These are phyloP conservation scores for Daphne laureola DNA, from an alignment of 441 rosid species.

Conservation along the genomic window DNA sequence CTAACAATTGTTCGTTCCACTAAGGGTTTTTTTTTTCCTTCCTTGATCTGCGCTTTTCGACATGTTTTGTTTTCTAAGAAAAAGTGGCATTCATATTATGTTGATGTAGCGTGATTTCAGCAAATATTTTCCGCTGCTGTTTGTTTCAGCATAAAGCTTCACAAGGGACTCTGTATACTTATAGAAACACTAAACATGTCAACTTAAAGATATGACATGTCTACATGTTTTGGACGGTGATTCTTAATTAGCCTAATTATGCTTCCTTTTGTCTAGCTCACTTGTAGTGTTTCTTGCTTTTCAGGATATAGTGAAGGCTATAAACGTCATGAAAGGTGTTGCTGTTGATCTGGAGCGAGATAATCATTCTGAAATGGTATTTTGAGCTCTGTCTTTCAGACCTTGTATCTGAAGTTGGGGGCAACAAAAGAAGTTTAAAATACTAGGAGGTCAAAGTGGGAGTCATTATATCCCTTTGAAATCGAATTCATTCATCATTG, in stretches of 20 bases:
- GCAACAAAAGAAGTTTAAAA: background rate
- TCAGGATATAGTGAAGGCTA: slow-evolving; percentile 57
- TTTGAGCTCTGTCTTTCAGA: background rate
- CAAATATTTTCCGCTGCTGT: too few species aligned
- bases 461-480: background rate
- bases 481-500: background rate
- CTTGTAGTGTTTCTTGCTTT: slow-evolving; percentile 1
- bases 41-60: too few species aligned
- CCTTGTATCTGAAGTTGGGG: background rate
- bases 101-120: too few species aligned
- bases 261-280: background rate
- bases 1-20: too few species aligned
- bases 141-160: too few species aligned
- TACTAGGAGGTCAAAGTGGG: background rate
- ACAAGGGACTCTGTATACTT: too few species aligned
- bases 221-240: background rate
- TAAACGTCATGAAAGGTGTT: slow-evolving; percentile 48
- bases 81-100: too few species aligned
- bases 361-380: slow-evolving; percentile 52
- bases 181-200: background rate
- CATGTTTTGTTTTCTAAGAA: too few species aligned
- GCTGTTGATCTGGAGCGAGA: slow-evolving; percentile 64
- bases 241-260: slow-evolving; percentile 1
- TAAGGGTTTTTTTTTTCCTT: too few species aligned
- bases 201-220: background rate